These are phyloP conservation scores for Magnaporthiopsis incrustans DNA, from an alignment of 2,329 filamentous ascomycete species.

Conservation along the genomic window DNA sequence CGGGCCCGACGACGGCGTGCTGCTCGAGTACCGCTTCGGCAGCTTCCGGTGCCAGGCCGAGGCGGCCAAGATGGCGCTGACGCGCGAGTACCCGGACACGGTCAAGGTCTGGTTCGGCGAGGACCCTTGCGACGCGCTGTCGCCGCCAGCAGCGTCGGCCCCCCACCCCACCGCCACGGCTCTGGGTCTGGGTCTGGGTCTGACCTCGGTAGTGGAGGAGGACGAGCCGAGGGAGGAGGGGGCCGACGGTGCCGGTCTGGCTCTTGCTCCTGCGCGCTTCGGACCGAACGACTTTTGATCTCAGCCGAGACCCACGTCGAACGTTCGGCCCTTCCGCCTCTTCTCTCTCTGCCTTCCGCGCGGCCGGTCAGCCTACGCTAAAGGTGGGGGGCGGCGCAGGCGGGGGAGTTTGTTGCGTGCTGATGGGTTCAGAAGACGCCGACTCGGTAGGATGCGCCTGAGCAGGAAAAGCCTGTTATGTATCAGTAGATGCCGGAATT, in stretches of 20 bases:
- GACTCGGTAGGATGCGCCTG: not conserved
- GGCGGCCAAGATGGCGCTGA: slow-evolving; percentile 29
- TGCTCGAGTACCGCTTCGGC: slow-evolving; percentile 41
- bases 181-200: too few relatives aligned
- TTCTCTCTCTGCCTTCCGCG: not conserved
- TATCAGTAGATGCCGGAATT: not conserved
- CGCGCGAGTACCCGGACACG: slow-evolving; percentile 15
- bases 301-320: too few relatives aligned
- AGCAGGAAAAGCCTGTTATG: not conserved
- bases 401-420: not conserved
- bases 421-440: not conserved
- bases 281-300: not conserved
- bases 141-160: not conserved
- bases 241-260: too few relatives aligned
- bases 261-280: not conserved
- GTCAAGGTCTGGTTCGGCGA: slow-evolving; percentile 15
- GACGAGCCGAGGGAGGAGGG: not conserved
- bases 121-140: slow-evolving; percentile 11
- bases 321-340: too few relatives aligned
- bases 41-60: slow-evolving; percentile 48
- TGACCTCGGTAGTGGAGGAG: not conserved
- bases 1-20: slow-evolving; percentile 16
- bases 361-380: not conserved
- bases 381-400: not conserved
- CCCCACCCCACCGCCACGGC: not conserved